These are phyloP conservation scores for Podaxis pistillaris DNA, from an alignment of 768 basidiomycete species.

Conservation along the genomic window DNA sequence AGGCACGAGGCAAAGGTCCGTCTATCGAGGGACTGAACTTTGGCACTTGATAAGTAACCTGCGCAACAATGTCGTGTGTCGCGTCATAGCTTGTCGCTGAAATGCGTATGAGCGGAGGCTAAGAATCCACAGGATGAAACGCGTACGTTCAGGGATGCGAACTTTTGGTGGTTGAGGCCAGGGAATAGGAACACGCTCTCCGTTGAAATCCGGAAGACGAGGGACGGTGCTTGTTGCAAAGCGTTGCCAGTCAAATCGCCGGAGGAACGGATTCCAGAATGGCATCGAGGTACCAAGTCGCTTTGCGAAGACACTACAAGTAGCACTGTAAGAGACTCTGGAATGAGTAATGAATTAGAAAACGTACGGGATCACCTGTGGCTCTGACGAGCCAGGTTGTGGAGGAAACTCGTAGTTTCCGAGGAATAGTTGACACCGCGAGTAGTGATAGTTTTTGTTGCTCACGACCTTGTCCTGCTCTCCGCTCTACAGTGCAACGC, in stretches of 20 bases:
- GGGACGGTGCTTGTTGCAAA: conserved; percentile 68
- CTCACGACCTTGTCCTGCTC: conserved; percentile 30
- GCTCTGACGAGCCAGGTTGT: conserved; percentile 33
- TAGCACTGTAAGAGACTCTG: not conserved
- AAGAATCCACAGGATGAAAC: conserved; percentile 1
- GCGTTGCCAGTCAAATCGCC: conserved; percentile 71
- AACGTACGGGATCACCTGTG: conserved; percentile 46
- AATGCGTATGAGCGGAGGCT: conserved; percentile 7
- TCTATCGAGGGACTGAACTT: conserved; percentile 38
- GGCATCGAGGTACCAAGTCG: conserved; percentile 64
- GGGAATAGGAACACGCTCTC: conserved; percentile 50
- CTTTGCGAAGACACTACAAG: conserved; percentile 69
- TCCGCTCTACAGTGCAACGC: conserved; percentile 20
- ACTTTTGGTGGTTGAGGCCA: conserved; percentile 62
- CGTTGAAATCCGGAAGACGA: conserved; percentile 41
- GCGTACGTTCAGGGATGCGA: conserved; percentile 44
- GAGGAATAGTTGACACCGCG: conserved; percentile 75
- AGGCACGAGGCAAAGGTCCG: conserved; percentile 36
- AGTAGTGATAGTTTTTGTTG: conserved; percentile 67
- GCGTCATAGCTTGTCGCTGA: conserved; percentile 69
- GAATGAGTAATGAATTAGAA: conserved; percentile 5
- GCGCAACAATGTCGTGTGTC: conserved; percentile 51
- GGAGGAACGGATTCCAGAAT: conserved; percentile 51
- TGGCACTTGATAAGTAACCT: conserved; percentile 72
- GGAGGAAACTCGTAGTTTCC: conserved; percentile 63